These are phyloP conservation scores for Cyamopsis tetragonoloba DNA, from an alignment of 306 rosid genomes.

Conservation along the genomic window DNA sequence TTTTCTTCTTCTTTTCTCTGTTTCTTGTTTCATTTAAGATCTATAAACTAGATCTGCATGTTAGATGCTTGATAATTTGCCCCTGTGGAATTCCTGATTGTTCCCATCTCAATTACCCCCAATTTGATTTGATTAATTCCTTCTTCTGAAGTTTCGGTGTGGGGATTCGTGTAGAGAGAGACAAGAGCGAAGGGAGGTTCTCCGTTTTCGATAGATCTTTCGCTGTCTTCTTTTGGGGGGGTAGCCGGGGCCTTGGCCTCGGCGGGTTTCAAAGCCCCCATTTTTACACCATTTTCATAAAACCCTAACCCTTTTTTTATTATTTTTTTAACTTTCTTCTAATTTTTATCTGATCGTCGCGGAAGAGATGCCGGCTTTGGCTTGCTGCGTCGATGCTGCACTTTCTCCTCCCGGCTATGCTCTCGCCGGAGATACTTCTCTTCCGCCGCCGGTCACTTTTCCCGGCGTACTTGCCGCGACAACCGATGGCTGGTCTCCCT, in stretches of 20 bases:
- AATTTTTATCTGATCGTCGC: slow-evolving; percentile 41
- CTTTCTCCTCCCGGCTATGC: slow-evolving; percentile 75
- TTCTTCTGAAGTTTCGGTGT: slow-evolving; percentile 58
- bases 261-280: slow-evolving; percentile 99
- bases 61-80: too few species aligned
- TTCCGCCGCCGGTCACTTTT: slow-evolving; percentile 57
- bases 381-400: slow-evolving; percentile 77
- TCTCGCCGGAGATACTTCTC: slow-evolving; percentile 55
- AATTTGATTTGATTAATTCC: too few species aligned
- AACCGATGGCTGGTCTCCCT: slow-evolving; percentile 54
- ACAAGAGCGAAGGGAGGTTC: slow-evolving; percentile 35
- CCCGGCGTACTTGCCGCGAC: slow-evolving; percentile 36
- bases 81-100: too few species aligned
- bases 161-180: slow-evolving; percentile 45
- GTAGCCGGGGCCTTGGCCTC: slow-evolving; percentile 99
- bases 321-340: too few species aligned
- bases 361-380: slow-evolving; percentile 88
- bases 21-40: too few species aligned
- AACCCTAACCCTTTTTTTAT: slow-evolving; percentile 24
- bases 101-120: too few species aligned
- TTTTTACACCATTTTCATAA: slow-evolving; percentile 36
- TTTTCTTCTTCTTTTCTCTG: too few species aligned
- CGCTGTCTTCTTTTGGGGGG: slow-evolving; percentile 83
- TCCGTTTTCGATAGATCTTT: slow-evolving; percentile 45
- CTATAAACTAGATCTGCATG: too few species aligned